Evolutionary conservation across 768 basidiomycete genomes (phyloP).

Genomic region (Suillus americanus): DNA sequence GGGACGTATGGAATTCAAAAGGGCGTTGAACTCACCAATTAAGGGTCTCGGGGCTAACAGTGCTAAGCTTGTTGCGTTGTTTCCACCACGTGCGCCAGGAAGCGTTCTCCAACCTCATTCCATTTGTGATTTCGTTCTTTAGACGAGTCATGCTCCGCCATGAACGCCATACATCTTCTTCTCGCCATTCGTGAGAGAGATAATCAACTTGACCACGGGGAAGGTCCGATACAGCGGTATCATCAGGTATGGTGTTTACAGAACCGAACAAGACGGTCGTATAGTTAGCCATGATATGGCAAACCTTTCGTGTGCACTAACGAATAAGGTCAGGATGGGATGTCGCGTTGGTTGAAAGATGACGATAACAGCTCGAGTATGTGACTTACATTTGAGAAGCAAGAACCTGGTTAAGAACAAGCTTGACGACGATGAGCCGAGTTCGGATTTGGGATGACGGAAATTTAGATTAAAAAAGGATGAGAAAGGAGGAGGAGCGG

Average conservation of each 20-base stretch:
- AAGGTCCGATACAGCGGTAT: conserved; percentile 76
- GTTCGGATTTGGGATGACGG: background rate
- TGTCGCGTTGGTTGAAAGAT: background rate
- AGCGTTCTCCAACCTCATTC: conserved; percentile 92
- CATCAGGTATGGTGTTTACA: conserved; percentile 65
- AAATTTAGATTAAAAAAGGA: background rate
- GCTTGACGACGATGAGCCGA: background rate
- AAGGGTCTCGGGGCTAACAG: conserved; percentile 93
- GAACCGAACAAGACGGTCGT: conserved; percentile 70
- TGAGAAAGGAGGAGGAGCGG: background rate
- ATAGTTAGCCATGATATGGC: conserved; percentile 55
- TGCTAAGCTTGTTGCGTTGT: conserved; percentile 94
- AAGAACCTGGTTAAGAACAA: background rate
- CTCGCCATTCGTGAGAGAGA: conserved; percentile 94
- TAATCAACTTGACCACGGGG: conserved; percentile 97
- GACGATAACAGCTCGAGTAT: background rate
- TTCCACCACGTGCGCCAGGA: conserved; percentile 99
- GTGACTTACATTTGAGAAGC: background rate
- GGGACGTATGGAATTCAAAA: conserved; percentile 6
- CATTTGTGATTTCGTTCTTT: conserved; percentile 98
- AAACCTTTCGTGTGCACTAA: background rate
- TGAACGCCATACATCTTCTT: conserved; percentile 98
- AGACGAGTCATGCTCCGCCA: conserved; percentile 98
- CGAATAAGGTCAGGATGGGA: background rate
- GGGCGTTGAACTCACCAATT: conserved; percentile 76